A percentile compares a stretch with the other conserved stretches of the same genome.
These are phyloP conservation scores for Dactylis glomerata DNA, from an alignment of 176 grass and related monocot genomes.

Conservation along the genomic window DNA sequence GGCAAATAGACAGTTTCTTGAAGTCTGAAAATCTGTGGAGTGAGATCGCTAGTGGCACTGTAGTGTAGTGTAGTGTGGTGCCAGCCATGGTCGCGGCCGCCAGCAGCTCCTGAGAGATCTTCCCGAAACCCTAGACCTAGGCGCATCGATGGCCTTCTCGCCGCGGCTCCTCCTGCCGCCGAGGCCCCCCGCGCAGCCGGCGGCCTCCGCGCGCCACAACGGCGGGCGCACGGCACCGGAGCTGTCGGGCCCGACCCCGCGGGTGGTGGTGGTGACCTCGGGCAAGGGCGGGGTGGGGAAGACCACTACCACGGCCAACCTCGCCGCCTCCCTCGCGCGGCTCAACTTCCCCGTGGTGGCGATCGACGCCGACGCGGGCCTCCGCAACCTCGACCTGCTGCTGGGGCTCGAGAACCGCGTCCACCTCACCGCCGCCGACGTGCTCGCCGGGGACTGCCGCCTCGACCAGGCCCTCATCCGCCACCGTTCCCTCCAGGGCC, in stretches of 20 bases:
- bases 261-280: conserved; percentile 86
- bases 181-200: background rate
- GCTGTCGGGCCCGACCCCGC: conserved; percentile 75
- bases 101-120: conserved; percentile 7
- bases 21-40: background rate
- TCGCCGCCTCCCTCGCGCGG: conserved; percentile 84
- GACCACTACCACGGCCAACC: conserved; percentile 88
- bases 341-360: conserved; percentile 64
- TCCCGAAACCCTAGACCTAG: conserved; percentile 28
- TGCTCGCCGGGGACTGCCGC: conserved; percentile 90
- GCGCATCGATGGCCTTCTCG: conserved; percentile 26
- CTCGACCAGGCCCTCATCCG: conserved; percentile 94
- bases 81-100: conserved; percentile 18
- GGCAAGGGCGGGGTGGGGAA: conserved; percentile 96
- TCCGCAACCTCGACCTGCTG: conserved; percentile 92
- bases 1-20: background rate
- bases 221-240: conserved; percentile 45
- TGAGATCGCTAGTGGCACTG: background rate
- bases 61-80: background rate
- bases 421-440: conserved; percentile 85
- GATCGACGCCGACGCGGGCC: conserved; percentile 82
- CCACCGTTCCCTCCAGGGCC: conserved; percentile 71
- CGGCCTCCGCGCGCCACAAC: conserved; percentile 24
- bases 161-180: conserved; percentile 17
- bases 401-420: conserved; percentile 93